Evolutionary conservation across 75 land plant species (phyloP).

Genomic region (Adiantum capillusveneris): DNA sequence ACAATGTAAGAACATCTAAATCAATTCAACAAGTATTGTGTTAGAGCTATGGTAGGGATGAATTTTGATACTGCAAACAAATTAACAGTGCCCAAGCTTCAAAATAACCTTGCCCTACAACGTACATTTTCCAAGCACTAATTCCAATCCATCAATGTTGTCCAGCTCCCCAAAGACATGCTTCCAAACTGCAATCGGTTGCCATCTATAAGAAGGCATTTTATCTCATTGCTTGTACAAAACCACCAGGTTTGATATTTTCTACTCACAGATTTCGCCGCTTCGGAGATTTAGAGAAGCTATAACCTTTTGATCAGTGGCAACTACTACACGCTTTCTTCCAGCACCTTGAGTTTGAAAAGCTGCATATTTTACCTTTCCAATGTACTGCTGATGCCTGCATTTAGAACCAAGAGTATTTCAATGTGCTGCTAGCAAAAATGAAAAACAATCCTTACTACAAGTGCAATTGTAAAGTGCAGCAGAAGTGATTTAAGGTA

Average conservation of each 20-base stretch:
- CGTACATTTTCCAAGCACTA: slow-evolving; percentile 90
- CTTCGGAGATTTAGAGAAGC: slow-evolving; percentile 96
- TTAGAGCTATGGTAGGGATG: too few relatives aligned
- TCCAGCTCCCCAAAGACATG: slow-evolving; percentile 76
- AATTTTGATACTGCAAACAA: too few relatives aligned
- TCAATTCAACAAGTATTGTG: too few relatives aligned
- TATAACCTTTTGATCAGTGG: slow-evolving; percentile 86
- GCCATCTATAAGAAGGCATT: slow-evolving; percentile 3
- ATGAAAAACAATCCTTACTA: neutral
- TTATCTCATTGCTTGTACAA: neutral
- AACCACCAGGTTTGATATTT: neutral
- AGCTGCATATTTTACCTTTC: slow-evolving; percentile 84
- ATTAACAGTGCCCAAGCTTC: too few relatives aligned
- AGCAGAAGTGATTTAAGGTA: too few relatives aligned
- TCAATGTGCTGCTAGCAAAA: too few relatives aligned
- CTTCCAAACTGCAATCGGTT: slow-evolving; percentile 77
- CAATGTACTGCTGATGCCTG: slow-evolving; percentile 97
- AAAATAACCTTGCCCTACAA: too few relatives aligned
- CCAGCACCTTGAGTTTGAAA: slow-evolving; percentile 93
- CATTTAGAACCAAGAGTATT: slow-evolving; percentile 15
- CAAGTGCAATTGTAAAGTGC: neutral
- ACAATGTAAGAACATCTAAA: slow-evolving; percentile 82
- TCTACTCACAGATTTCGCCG: slow-evolving; percentile 78
- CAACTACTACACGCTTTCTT: slow-evolving; percentile 87
- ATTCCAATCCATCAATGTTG: slow-evolving; percentile 57